These are phyloP conservation scores for Tulasnella sp. DNA, from an alignment of 768 basidiomycete species.

Conservation along the genomic window DNA sequence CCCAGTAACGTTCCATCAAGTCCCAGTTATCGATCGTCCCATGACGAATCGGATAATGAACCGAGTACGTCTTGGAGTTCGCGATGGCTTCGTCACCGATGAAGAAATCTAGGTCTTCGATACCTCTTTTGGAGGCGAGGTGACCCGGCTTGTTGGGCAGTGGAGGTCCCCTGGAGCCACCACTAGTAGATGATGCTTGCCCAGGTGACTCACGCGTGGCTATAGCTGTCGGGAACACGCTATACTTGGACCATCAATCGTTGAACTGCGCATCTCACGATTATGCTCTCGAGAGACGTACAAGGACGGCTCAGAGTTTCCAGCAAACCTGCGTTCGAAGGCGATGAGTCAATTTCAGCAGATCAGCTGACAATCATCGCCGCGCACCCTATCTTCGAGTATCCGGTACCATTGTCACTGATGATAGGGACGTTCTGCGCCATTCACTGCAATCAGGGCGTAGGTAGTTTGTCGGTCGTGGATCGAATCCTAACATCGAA, in stretches of 20 bases:
- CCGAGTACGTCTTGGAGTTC: slow-evolving; percentile 90
- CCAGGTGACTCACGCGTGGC: slow-evolving; percentile 67
- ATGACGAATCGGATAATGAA: slow-evolving; percentile 94
- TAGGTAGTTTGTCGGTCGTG: background rate
- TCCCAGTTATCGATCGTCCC: slow-evolving; percentile 99
- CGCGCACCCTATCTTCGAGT: slow-evolving; percentile 88
- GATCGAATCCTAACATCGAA: slow-evolving; percentile 5
- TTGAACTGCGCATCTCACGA: slow-evolving; percentile 10
- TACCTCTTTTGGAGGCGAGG: slow-evolving; percentile 90
- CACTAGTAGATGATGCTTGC: slow-evolving; percentile 38
- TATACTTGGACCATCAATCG: slow-evolving; percentile 24
- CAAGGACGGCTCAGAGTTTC: slow-evolving; percentile 98
- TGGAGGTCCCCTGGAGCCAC: slow-evolving; percentile 37
- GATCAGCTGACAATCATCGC: background rate
- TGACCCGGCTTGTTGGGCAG: slow-evolving; percentile 79
- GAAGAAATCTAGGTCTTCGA: slow-evolving; percentile 99
- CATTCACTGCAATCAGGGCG: slow-evolving; percentile 1
- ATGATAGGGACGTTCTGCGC: slow-evolving; percentile 63
- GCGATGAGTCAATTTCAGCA: background rate
- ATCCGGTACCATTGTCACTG: slow-evolving; percentile 96
- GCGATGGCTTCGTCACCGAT: slow-evolving; percentile 97
- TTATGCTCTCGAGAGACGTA: slow-evolving; percentile 37
- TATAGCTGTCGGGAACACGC: slow-evolving; percentile 97
- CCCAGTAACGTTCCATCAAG: slow-evolving; percentile 99
- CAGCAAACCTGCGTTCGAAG: slow-evolving; percentile 64